These are phyloP conservation scores for Malassezia obtusa DNA, from an alignment of 1,284 basidiomycete species.

Conservation along the genomic window DNA sequence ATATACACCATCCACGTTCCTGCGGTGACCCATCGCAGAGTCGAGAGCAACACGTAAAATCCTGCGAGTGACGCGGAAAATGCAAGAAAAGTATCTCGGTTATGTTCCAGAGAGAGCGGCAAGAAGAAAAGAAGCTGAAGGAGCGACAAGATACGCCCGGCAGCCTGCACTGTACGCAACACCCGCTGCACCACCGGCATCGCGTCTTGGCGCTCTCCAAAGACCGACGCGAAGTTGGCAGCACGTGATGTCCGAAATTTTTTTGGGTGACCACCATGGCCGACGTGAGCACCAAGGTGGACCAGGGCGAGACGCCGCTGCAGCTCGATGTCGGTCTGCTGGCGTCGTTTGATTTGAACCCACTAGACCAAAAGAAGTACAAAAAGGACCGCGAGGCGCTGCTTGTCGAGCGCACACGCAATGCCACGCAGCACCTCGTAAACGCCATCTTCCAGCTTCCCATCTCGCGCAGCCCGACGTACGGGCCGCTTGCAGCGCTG, in stretches of 20 bases:
- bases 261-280: constrained; percentile 9
- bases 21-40: constrained; percentile 27
- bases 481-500: constrained; percentile 74
- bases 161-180: constrained; percentile 3
- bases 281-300: constrained; percentile 21
- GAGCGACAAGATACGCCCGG: constrained; percentile 13
- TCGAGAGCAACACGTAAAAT: constrained; percentile 40
- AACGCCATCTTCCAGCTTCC: constrained; percentile 73
- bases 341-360: constrained; percentile 75
- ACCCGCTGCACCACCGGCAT: background rate
- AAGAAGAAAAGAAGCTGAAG: constrained; percentile 45
- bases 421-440: constrained; percentile 74
- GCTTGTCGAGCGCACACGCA: constrained; percentile 69
- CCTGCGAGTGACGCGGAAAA: constrained; percentile 42
- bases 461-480: constrained; percentile 59
- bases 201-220: background rate
- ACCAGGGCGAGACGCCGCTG: constrained; percentile 65
- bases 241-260: constrained; percentile 1
- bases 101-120: constrained; percentile 43
- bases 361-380: constrained; percentile 70
- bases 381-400: constrained; percentile 64
- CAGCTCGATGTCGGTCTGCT: constrained; percentile 74
- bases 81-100: constrained; percentile 44
- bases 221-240: background rate
- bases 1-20: constrained; percentile 28